phyloP scores from a whole-genome alignment of 2,329 filamentous ascomycete species.

The Calonectria henricotiae region DNA sequence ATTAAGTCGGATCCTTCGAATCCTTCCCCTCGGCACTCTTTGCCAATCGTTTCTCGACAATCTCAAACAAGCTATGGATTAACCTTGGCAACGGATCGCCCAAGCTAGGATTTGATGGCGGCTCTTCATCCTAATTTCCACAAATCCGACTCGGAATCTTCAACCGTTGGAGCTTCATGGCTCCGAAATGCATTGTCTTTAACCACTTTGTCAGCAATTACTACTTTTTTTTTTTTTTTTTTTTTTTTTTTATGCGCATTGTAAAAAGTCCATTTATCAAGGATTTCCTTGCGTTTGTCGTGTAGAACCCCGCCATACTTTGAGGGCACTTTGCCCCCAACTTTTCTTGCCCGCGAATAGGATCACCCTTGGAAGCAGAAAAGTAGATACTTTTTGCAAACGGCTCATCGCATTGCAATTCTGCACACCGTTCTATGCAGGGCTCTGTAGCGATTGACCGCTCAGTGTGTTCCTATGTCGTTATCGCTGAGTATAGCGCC shows the following conservation, averaged over 20 bases:
- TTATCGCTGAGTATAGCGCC: too few species aligned
- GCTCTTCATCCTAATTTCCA: not conserved
- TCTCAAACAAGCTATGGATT: not conserved
- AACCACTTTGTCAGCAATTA: not conserved
- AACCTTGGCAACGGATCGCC: slow-evolving; percentile 16
- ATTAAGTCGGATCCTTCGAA: slow-evolving; percentile 1
- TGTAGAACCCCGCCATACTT: not conserved
- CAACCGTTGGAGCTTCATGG: slow-evolving; percentile 8
- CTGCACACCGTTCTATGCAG: too few species aligned
- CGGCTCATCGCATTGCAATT: too few species aligned
- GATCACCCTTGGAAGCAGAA: too few species aligned
- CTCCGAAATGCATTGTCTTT: not conserved
- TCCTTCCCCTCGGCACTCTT: not conserved
- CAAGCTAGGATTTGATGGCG: not conserved
- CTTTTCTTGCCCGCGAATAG: too few species aligned
- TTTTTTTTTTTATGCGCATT: not conserved
- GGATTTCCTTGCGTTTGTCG: not conserved
- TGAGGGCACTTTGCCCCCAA: not conserved
- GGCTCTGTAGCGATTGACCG: too few species aligned
- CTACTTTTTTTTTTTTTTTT: not conserved
- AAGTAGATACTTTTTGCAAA: too few species aligned
- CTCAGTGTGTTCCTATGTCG: too few species aligned
- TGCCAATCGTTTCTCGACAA: not conserved
- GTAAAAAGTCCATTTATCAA: too few species aligned
- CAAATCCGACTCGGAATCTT: not conserved